A percentile compares a stretch with the other conserved stretches of the same genome.
Conservation (phyloP, 192 early-diverging fungal genomes). For the Coemansia sp. region DNA sequence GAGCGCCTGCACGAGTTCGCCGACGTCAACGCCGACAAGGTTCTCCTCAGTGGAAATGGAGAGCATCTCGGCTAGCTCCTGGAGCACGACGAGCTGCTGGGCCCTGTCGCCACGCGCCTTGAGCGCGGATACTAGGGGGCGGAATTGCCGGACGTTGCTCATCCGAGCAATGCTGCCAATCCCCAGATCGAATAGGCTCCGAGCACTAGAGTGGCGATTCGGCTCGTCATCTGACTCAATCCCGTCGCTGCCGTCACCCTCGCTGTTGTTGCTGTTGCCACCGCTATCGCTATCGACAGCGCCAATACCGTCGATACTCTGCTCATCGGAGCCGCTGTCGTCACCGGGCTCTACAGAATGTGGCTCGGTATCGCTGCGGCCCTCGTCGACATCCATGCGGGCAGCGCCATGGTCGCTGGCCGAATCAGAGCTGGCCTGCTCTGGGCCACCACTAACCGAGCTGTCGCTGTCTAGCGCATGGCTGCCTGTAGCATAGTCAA, state of each 20-base stretch:
- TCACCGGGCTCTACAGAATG: neutral
- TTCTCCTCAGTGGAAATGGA: conserved; percentile 72
- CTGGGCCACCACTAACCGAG: neutral
- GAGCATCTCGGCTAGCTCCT: conserved; percentile 73
- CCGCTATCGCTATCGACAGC: neutral
- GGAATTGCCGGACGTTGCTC: conserved; percentile 44
- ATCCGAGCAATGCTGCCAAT: conserved; percentile 14
- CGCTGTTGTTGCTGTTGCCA: neutral
- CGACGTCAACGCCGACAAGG: conserved; percentile 58
- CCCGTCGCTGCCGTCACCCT: neutral
- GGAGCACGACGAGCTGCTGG: conserved; percentile 75
- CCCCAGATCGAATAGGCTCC: conserved; percentile 5
- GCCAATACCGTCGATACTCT: neutral
- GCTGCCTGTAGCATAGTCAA: neutral
- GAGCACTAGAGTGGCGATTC: neutral
- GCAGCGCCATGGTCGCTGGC: neutral
- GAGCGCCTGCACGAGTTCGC: conserved; percentile 63
- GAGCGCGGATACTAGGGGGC: conserved; percentile 57
- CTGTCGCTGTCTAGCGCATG: neutral
- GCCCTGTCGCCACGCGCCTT: conserved; percentile 54
- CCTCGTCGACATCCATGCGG: conserved; percentile 3
- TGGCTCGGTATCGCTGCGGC: neutral
- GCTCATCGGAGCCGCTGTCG: neutral
- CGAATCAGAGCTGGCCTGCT: neutral
- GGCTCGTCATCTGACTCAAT: neutral